Evolutionary conservation across 2,329 filamentous ascomycete species (phyloP), one percentile per base, ranked within the genome.

Genomic region (Apiospora phragmitis): DNA sequence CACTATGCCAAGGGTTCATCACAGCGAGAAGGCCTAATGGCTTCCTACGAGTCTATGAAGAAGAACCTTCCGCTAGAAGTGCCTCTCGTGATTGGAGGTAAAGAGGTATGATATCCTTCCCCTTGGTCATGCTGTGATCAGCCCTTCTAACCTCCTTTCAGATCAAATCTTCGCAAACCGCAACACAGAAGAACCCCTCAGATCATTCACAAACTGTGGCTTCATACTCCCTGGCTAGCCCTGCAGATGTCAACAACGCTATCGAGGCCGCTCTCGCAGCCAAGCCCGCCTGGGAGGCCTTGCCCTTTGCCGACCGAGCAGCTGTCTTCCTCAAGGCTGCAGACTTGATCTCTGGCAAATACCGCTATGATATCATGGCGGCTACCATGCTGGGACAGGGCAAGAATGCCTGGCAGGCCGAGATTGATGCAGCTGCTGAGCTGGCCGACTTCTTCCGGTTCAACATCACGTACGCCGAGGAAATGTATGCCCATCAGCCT

Each of bases 391-490:
- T 97, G 42, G 96, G 95, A 72, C 95, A 99, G 84, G 95, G 96
- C 78, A 98, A 98, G 89, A 98, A 98, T 81, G 94, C 94, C 66
- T 98, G 94, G 94, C 95, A 99, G 83, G 95, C 96, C n/a, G 95
- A 99, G 87, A 98, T 98, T 74, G 95, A 98, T 82, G 89, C 95
- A 49, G 95, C 95, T 24, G 95, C 95, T 11, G 96, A 99, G 86
- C 84, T 97, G 76, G 92, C 90, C 76, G 95, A 99, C 81, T 98
- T 98, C 83, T 85, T 98, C 80, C 90, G 94, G 79, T 97, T 98
- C 86, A 96, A 96, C 79, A 95, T 98, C 69, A 91, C 95, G 81
- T 98, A 96, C 79, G 95, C 95, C 38, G 92, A 97, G 83, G 93
- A 98, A 80, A 85, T 97, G 70, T 97, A 98, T 81, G 89, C 90